Evolutionary conservation across 306 rosid species (phyloP).

Genomic region (Calophaca sinica): DNA sequence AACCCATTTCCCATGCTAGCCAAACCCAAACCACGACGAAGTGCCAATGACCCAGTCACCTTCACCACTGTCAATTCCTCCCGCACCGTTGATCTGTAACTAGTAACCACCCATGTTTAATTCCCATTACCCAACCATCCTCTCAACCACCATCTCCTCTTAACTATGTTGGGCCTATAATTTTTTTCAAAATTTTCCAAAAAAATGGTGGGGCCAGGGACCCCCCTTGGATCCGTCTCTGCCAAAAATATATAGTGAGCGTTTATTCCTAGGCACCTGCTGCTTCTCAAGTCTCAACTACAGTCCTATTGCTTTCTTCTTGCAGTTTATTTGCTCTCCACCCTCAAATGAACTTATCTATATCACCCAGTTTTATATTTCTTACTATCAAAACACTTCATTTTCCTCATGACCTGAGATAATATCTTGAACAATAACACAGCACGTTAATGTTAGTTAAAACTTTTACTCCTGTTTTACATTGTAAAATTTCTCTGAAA

Average conservation of each 20-base stretch:
- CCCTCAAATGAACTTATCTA: constrained; percentile 25
- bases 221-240: too few relatives aligned
- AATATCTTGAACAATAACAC: constrained; percentile 27
- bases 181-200: not conserved
- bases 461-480: not conserved
- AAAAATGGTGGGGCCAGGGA: not conserved
- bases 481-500: constrained; percentile 2
- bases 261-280: not conserved
- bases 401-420: constrained; percentile 14
- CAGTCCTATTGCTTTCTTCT: not conserved
- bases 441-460: not conserved
- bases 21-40: not conserved
- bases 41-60: not conserved
- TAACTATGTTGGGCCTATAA: not conserved
- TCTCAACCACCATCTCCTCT: not conserved
- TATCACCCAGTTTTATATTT: not conserved
- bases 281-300: not conserved
- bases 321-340: constrained; percentile 2
- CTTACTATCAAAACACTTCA: constrained; percentile 12
- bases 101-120: not conserved
- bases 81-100: not conserved
- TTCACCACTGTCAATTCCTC: not conserved
- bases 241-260: not conserved
- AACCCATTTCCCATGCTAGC: not conserved
- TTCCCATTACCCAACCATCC: not conserved